phyloP scores from a whole-genome alignment of 208 protist genomes.

The Trypanosoma theileri region DNA sequence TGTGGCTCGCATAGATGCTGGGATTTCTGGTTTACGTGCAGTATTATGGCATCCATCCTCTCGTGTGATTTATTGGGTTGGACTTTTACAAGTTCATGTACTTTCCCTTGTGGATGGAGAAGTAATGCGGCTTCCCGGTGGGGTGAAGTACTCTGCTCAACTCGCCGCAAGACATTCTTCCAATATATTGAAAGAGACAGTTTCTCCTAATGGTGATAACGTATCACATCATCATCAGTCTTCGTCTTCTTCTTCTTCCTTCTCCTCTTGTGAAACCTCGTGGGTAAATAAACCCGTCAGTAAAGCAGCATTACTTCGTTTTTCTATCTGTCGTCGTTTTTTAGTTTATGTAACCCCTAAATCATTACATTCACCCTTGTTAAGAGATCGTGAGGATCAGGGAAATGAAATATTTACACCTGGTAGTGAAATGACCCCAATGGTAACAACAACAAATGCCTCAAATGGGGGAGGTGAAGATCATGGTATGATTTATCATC shows the following conservation, averaged over 20 bases:
- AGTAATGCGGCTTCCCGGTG: slow-evolving; percentile 27
- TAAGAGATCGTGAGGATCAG: not conserved
- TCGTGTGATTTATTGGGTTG: slow-evolving; percentile 29
- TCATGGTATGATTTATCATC: no score
- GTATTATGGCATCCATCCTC: slow-evolving; percentile 33
- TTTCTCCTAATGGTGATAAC: not conserved
- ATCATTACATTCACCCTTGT: slow-evolving; percentile 19
- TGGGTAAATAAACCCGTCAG: slow-evolving; percentile 7
- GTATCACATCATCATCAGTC: not conserved
- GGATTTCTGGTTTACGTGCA: slow-evolving; percentile 22
- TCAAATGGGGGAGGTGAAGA: not conserved
- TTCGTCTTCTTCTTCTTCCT: not conserved
- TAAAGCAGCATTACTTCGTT: slow-evolving; percentile 26
- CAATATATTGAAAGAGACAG: not conserved
- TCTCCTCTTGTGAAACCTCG: not conserved
- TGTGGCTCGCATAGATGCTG: slow-evolving; percentile 31
- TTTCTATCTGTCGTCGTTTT: slow-evolving; percentile 30
- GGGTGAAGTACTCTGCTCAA: slow-evolving; percentile 32
- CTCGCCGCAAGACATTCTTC: not conserved
- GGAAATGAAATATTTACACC: not conserved
- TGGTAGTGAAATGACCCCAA: not conserved
- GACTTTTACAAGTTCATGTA: slow-evolving; percentile 23
- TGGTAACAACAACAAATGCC: not conserved
- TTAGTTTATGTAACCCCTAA: slow-evolving; percentile 29
- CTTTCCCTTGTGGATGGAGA: slow-evolving; percentile 28